Base-by-base conservation (phyloP, 768 basidiomycete species). In the Hortiboletus flavorubellus region DNA sequence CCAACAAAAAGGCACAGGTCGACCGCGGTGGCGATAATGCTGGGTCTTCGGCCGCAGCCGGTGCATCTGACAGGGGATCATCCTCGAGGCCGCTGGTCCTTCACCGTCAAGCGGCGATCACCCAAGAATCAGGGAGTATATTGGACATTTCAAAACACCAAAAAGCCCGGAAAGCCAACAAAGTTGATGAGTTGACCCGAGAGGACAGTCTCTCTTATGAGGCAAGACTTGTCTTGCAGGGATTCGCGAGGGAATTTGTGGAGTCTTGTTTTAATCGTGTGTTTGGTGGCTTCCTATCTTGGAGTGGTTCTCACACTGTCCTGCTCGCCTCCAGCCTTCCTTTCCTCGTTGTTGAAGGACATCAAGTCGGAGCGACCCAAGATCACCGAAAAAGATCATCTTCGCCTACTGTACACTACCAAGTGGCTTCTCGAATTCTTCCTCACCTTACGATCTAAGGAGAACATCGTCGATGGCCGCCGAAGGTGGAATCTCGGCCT, bases 401-500 rank as follows among this genome's bases (percentile, higher is more conserved):
- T 95, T 52, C 86, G 97, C 8, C 77, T 97, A 26, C 78, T 98
- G 40, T 92, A 83, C 68, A 80, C 97, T 40, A 82, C 88, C 5
- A 89, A 91, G 54, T 98, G 96, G 89, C 88, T 96, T 65, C 81
- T 97, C 37, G 87, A 94, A 58, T 96, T 91, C 76, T 95, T 98
- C 72, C 79, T 95, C 11, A 66, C 72, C 46, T 62, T 76, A 10
- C 73, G 79, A 30, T 61, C 71, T 26, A 72, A 72, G 35, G 78
- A 77, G 50, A 73, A 71, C 12, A 60, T 69, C 26, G 59, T 31
- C 30, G 59, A 64, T 59, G 61, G 39, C 43, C 23, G 66, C 14
- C 67, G 64, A 53, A 76, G 70, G 49, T 91, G 85, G 84, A 72
- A 75, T 46, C 86, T 90, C 63, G 86, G 87, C 18, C 75, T 90